Conservation (phyloP, 2,329 filamentous ascomycete species). For the Pyricularia grisea region DNA sequence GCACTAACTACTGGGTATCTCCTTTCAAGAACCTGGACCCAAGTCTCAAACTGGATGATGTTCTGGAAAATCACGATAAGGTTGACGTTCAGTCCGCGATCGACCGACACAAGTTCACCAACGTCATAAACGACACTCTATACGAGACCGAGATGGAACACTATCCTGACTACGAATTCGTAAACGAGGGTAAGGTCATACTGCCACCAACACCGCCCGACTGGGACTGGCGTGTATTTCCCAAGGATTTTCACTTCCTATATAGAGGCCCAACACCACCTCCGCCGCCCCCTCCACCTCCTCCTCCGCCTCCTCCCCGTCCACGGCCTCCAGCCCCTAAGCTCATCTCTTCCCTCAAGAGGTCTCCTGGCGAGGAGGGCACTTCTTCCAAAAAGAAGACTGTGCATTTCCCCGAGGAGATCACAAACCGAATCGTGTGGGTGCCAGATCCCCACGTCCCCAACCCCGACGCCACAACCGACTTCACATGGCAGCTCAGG, state of each 20-base stretch:
- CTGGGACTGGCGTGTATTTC: not conserved
- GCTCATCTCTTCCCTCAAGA: not conserved
- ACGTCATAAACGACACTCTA: not conserved
- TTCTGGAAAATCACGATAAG: not conserved
- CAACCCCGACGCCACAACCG: not conserved
- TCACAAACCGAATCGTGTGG: not conserved
- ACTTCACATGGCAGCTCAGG: not conserved
- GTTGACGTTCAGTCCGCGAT: not conserved
- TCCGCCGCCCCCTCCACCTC: not conserved
- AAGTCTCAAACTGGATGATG: not conserved
- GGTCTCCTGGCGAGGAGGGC: not conserved
- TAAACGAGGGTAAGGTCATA: not conserved
- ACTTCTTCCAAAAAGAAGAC: not conserved
- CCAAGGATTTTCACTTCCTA: not conserved
- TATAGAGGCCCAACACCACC: not conserved
- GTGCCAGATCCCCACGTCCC: not conserved
- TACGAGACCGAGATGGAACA: not conserved
- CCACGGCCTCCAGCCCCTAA: not conserved
- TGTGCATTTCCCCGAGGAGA: not conserved
- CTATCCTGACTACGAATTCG: not conserved
- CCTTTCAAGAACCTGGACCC: not conserved
- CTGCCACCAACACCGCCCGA: not conserved
- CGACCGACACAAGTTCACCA: not conserved
- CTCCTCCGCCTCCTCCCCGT: not conserved
- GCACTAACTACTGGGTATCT: not conserved